Percentiles rank a stretch among this genome's conserved stretches.
Evolutionary conservation across 2,329 filamentous ascomycete species (phyloP).

Genomic region (Penicillium sp.): DNA sequence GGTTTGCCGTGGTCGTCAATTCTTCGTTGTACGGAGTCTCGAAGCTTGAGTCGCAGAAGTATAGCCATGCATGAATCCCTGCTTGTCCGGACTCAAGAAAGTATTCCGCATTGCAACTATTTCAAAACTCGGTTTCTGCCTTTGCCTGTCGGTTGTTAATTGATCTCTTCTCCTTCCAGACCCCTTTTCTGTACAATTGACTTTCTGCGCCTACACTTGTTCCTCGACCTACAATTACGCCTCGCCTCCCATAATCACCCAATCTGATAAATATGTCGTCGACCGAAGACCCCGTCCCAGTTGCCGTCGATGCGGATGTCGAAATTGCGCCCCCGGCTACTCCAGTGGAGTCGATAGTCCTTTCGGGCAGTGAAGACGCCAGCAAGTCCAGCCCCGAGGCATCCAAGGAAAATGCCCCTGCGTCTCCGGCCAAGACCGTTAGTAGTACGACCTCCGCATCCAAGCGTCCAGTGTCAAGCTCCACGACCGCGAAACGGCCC

Average conservation of each 20-base stretch:
- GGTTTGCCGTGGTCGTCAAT: background rate
- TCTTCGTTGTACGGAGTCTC: background rate
- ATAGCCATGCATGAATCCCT: constrained; percentile 1
- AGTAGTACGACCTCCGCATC: constrained; percentile 24
- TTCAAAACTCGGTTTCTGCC: background rate
- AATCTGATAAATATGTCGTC: constrained; percentile 29
- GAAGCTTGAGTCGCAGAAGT: constrained; percentile 1
- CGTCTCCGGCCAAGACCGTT: constrained; percentile 32
- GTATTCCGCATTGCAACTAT: background rate
- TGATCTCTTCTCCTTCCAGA: constrained; percentile 1
- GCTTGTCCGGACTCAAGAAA: background rate
- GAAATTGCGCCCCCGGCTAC: constrained; percentile 33
- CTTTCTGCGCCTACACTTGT: background rate
- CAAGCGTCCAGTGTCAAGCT: constrained; percentile 34
- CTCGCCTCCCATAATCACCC: constrained; percentile 1
- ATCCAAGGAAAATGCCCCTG: constrained; percentile 31
- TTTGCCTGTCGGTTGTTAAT: background rate
- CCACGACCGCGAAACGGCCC: constrained; percentile 35
- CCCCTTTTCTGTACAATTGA: constrained; percentile 3
- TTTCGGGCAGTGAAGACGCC: constrained; percentile 33
- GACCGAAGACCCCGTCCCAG: constrained; percentile 30
- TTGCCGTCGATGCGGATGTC: constrained; percentile 25
- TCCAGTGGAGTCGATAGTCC: constrained; percentile 30
- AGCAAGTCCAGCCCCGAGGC: constrained; percentile 34
- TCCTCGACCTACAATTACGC: background rate